Evolutionary conservation across 306 rosid genomes (phyloP).

Genomic region (Chamaecrista fasciculata): DNA sequence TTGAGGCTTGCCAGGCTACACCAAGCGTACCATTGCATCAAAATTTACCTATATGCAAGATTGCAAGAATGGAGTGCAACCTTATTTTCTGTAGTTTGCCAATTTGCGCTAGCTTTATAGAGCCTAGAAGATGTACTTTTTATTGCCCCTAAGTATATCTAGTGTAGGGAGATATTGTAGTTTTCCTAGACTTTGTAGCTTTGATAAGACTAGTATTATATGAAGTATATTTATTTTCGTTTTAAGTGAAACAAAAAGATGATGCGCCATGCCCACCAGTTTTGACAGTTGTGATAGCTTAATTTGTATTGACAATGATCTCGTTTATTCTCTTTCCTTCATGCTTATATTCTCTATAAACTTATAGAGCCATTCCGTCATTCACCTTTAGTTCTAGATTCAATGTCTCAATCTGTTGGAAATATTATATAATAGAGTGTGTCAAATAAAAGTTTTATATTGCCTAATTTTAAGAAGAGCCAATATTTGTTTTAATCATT

Average conservation of each 20-base stretch:
- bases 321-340: not conserved
- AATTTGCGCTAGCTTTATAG: too few relatives aligned
- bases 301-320: not conserved
- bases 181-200: slow-evolving; percentile 5
- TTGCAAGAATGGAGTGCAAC: too few relatives aligned
- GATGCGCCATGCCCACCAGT: not conserved
- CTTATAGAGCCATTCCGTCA: not conserved
- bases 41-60: too few relatives aligned
- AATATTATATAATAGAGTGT: too few relatives aligned
- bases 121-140: not conserved
- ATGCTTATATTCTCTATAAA: not conserved
- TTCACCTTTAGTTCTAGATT: not conserved
- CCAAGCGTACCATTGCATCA: too few relatives aligned
- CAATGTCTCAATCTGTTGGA: slow-evolving; percentile 6
- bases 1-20: too few relatives aligned
- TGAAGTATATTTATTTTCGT: slow-evolving; percentile 1
- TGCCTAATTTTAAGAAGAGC: too few relatives aligned
- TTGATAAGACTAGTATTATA: not conserved
- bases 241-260: not conserved
- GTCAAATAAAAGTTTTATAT: too few relatives aligned
- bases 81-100: too few relatives aligned
- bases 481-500: too few relatives aligned
- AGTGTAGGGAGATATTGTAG: not conserved
- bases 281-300: not conserved
- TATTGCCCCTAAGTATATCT: not conserved